Evolutionary conservation across 2,329 filamentous ascomycete genomes (phyloP).

Genomic region (Ascochyta fabae): DNA sequence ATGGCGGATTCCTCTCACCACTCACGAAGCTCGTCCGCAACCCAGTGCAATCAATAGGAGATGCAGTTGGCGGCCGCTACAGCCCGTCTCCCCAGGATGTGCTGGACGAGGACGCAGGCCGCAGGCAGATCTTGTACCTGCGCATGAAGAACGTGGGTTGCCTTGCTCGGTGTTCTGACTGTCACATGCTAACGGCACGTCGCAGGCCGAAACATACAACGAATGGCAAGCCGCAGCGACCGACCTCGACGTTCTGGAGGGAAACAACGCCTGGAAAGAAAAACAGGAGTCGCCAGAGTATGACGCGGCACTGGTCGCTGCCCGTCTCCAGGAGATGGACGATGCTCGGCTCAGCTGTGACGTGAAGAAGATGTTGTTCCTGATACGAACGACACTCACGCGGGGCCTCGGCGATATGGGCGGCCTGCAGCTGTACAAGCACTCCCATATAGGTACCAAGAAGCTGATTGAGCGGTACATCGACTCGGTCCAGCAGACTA

Average conservation of each 20-base stretch:
- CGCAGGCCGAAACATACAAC: slow-evolving; percentile 68
- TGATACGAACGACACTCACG: slow-evolving; percentile 79
- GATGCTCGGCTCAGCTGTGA: slow-evolving; percentile 75
- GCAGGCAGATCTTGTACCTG: slow-evolving; percentile 67
- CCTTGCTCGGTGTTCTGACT: slow-evolving; percentile 20
- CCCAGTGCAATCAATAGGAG: slow-evolving; percentile 36
- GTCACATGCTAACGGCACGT: slow-evolving; percentile 36
- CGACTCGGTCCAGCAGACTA: slow-evolving; percentile 75
- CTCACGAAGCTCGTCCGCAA: slow-evolving; percentile 46
- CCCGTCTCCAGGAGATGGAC: slow-evolving; percentile 75
- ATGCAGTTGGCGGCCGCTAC: slow-evolving; percentile 17
- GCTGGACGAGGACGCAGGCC: slow-evolving; percentile 22
- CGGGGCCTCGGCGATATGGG: slow-evolving; percentile 87
- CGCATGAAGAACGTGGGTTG: slow-evolving; percentile 69
- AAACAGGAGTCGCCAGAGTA: slow-evolving; percentile 73
- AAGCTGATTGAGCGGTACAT: slow-evolving; percentile 86
- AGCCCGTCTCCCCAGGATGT: slow-evolving; percentile 21
- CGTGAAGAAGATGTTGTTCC: slow-evolving; percentile 76
- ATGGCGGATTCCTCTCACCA: slow-evolving; percentile 43
- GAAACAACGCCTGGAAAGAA: slow-evolving; percentile 81
- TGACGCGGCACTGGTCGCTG: slow-evolving; percentile 71
- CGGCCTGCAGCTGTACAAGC: slow-evolving; percentile 79
- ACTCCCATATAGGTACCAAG: slow-evolving; percentile 87
- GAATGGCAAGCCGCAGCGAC: slow-evolving; percentile 79
- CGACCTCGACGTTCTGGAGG: slow-evolving; percentile 80